Percentiles rank a stretch among this genome's conserved stretches.
Conservation (phyloP, 1,284 basidiomycete genomes). For the Entoloma clypeatum region DNA sequence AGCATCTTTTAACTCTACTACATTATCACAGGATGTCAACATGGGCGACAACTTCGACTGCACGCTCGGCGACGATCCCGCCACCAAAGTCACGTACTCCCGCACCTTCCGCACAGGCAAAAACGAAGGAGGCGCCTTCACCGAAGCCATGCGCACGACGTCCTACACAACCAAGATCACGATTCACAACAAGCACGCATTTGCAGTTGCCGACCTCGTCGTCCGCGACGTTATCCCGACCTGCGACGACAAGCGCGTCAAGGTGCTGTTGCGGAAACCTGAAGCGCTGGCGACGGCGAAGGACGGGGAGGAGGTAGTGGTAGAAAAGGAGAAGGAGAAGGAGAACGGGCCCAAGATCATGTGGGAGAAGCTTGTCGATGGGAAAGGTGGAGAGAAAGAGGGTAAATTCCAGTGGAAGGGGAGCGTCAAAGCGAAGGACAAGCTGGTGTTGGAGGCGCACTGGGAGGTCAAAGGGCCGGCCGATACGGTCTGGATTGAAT, state of each 20-base stretch:
- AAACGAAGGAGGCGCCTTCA: constrained; percentile 36
- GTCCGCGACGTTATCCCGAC: constrained; percentile 49
- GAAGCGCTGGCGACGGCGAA: constrained; percentile 43
- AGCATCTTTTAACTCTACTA: background rate
- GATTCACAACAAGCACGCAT: constrained; percentile 47
- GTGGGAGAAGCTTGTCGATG: constrained; percentile 35
- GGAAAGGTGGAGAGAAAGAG: constrained; percentile 39
- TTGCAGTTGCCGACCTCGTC: constrained; percentile 39
- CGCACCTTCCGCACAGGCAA: constrained; percentile 36
- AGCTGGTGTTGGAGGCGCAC: constrained; percentile 40
- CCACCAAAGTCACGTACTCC: constrained; percentile 44
- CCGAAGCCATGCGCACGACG: constrained; percentile 40
- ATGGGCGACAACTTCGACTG: constrained; percentile 49
- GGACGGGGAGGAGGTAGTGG: constrained; percentile 35
- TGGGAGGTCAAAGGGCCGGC: constrained; percentile 50
- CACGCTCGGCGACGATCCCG: constrained; percentile 51
- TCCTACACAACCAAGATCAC: constrained; percentile 42
- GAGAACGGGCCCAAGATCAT: constrained; percentile 30
- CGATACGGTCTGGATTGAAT: constrained; percentile 31
- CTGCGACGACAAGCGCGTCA: constrained; percentile 37
- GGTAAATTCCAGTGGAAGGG: constrained; percentile 41
- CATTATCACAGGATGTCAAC: constrained; percentile 37
- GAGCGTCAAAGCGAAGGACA: constrained; percentile 33
- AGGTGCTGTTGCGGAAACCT: constrained; percentile 46
- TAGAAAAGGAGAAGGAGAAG: constrained; percentile 22